phyloP scores from a whole-genome alignment of 805 yeast genomes.

The Myxozyma melibiosi region DNA sequence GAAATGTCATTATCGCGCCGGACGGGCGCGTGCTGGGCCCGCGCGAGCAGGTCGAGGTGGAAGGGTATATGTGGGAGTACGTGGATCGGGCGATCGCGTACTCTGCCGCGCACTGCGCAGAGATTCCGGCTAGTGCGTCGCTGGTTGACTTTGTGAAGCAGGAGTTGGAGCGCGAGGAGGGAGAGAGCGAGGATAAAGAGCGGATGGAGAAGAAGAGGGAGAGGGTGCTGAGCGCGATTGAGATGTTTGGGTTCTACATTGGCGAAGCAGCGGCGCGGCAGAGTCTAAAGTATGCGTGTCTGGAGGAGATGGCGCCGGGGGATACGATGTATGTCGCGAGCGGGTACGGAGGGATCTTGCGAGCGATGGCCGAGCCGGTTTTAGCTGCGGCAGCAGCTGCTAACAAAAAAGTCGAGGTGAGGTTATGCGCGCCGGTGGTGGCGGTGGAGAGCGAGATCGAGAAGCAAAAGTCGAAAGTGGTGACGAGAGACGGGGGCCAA shows the following conservation, averaged over 20 bases:
- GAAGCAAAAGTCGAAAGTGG: not conserved
- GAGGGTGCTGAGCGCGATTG: conserved; percentile 8
- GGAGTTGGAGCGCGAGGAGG: not conserved
- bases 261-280: conserved; percentile 31
- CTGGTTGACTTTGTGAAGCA: conserved; percentile 20
- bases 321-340: conserved; percentile 32
- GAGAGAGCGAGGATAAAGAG: not conserved
- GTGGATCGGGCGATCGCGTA: conserved; percentile 35
- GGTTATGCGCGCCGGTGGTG: conserved; percentile 8
- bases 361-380: conserved; percentile 12
- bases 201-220: conserved; percentile 6
- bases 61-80: conserved; percentile 28
- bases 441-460: not conserved
- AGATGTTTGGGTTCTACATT: conserved; percentile 31
- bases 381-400: too few species aligned
- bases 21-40: conserved; percentile 15
- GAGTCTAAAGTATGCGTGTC: conserved; percentile 29
- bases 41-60: conserved; percentile 6
- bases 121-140: conserved; percentile 19
- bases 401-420: not conserved
- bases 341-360: conserved; percentile 24
- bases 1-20: conserved; percentile 15
- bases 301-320: conserved; percentile 35
- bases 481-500: not conserved
- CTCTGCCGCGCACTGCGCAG: conserved; percentile 18